Conservation (phyloP, 2,329 filamentous ascomycete species). For the Trichoderma sp. region DNA sequence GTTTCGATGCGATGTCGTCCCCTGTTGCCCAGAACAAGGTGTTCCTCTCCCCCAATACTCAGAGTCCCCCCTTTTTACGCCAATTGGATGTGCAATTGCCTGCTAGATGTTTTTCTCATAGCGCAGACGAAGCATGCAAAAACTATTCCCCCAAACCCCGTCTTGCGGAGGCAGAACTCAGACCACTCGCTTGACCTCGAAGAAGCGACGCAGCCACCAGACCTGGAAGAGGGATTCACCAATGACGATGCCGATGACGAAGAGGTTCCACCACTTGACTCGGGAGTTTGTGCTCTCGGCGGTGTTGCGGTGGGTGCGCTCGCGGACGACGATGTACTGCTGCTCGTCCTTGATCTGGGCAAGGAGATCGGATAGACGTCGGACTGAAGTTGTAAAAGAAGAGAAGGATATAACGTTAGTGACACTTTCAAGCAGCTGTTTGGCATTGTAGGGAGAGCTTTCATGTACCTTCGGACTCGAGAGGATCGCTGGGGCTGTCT, state of each 20-base stretch:
- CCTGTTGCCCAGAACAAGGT: background rate
- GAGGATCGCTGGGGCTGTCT: slow-evolving; percentile 78
- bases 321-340: slow-evolving; percentile 90
- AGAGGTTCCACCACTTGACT: slow-evolving; percentile 99
- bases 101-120: background rate
- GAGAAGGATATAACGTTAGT: background rate
- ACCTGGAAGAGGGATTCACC: slow-evolving; percentile 97
- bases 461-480: slow-evolving; percentile 79
- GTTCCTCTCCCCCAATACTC: background rate
- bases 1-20: background rate
- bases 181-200: slow-evolving; percentile 75
- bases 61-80: slow-evolving; percentile 25
- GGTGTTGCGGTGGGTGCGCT: slow-evolving; percentile 95
- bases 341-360: slow-evolving; percentile 97
- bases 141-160: background rate
- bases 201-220: slow-evolving; percentile 99
- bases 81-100: slow-evolving; percentile 3
- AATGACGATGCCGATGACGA: slow-evolving; percentile 84
- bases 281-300: slow-evolving; percentile 96
- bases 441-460: slow-evolving; percentile 6
- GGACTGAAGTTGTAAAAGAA: slow-evolving; percentile 53
- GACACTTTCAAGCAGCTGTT: background rate
- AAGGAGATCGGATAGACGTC: slow-evolving; percentile 78
- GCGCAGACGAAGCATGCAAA: background rate
- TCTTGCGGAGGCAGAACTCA: slow-evolving; percentile 31